These are phyloP conservation scores for Triglochin maritima DNA, from an alignment of 106 monocot genomes.

Conservation along the genomic window DNA sequence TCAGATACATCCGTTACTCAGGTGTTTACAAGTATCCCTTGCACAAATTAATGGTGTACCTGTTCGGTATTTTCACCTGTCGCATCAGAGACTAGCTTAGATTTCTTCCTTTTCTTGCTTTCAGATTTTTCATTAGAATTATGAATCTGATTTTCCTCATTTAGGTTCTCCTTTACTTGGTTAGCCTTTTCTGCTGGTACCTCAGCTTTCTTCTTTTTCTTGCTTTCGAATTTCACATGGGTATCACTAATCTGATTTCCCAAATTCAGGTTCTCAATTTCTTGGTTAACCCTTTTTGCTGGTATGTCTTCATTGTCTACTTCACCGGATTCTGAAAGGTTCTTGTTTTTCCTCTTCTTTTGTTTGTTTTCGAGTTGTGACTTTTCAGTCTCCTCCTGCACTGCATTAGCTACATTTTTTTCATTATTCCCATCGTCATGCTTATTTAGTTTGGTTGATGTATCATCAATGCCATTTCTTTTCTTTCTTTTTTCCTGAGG, in stretches of 20 bases:
- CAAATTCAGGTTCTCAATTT: neutral
- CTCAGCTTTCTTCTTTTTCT: constrained; percentile 5
- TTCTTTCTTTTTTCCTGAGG: neutral
- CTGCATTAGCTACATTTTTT: neutral
- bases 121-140: neutral
- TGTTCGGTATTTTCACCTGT: neutral
- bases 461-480: neutral
- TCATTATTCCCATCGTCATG: neutral
- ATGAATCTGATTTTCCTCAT: neutral
- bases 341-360: constrained; percentile 1
- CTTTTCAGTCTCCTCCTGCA: neutral
- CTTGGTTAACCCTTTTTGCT: neutral
- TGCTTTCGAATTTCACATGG: neutral
- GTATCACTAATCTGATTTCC: neutral
- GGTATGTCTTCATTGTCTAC: neutral
- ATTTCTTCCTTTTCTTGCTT: constrained; percentile 11
- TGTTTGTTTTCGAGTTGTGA: neutral
- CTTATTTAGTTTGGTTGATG: too few relatives aligned
- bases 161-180: neutral
- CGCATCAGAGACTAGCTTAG: neutral
- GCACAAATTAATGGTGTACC: neutral
- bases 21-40: neutral
- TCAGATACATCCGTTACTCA: neutral
- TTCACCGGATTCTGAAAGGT: neutral
- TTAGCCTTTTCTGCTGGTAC: neutral